phyloP scores from a whole-genome alignment of 2,329 filamentous ascomycete species.

The Penicillium sp. region DNA sequence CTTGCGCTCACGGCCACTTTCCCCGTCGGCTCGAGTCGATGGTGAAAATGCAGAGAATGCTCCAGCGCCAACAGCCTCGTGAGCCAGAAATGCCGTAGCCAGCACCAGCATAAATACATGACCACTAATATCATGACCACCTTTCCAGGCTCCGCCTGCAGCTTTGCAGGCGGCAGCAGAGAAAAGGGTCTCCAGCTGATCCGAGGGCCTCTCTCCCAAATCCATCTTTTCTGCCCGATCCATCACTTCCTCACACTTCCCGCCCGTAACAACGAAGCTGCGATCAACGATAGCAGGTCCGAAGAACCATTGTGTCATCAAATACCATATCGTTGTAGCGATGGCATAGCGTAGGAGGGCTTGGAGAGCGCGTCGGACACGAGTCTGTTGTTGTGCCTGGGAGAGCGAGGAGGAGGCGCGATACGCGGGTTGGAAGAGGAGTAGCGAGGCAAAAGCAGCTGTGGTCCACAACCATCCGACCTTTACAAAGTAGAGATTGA shows the following conservation, averaged over 20 bases:
- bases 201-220: constrained; percentile 8
- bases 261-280: constrained; percentile 84
- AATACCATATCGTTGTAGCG: constrained; percentile 77
- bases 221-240: constrained; percentile 44
- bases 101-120: constrained; percentile 92
- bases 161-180: constrained; percentile 81
- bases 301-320: constrained; percentile 96
- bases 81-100: constrained; percentile 75
- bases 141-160: constrained; percentile 79
- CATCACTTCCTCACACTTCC: constrained; percentile 68
- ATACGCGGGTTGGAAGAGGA: constrained; percentile 65
- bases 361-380: constrained; percentile 53
- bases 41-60: constrained; percentile 31
- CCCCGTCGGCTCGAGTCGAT: constrained; percentile 23
- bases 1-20: constrained; percentile 43
- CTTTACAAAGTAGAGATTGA: constrained; percentile 95
- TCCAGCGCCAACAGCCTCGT: constrained; percentile 68
- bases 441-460: constrained; percentile 68
- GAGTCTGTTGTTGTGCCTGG: constrained; percentile 20
- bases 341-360: constrained; percentile 68
- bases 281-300: constrained; percentile 88
- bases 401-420: constrained; percentile 46
- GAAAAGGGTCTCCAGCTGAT: constrained; percentile 55
- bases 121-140: constrained; percentile 95
- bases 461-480: constrained; percentile 92